Evolutionary conservation across 768 basidiomycete species (phyloP).

Genomic region (Suillus placidus): DNA sequence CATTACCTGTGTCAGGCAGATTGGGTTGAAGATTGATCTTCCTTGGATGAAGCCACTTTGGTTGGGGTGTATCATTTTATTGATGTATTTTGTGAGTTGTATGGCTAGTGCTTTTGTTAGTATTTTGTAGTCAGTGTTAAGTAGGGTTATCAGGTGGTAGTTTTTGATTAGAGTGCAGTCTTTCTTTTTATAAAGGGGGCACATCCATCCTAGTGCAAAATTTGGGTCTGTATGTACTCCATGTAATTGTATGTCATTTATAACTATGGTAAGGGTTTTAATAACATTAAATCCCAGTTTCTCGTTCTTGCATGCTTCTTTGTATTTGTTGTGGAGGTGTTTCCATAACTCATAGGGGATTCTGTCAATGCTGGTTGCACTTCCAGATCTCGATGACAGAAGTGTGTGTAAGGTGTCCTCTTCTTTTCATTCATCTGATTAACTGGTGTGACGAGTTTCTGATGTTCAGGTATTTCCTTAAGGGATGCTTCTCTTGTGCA

Average conservation of each 20-base stretch:
- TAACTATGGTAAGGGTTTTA: background rate
- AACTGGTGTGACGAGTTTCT: accelerated
- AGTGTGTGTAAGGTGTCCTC: constrained; percentile 19
- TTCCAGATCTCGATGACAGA: constrained; percentile 16
- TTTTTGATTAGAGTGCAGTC: constrained; percentile 34
- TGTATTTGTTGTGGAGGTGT: background rate
- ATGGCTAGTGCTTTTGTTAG: constrained; percentile 29
- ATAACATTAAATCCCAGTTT: constrained; percentile 15
- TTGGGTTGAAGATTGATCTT: constrained; percentile 36
- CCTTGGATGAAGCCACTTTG: constrained; percentile 44
- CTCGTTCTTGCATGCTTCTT: background rate
- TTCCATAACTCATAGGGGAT: constrained; percentile 36
- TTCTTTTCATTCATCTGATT: background rate
- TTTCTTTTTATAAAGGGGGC: constrained; percentile 47
- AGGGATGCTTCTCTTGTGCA: too few relatives aligned
- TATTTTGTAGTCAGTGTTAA: constrained; percentile 38
- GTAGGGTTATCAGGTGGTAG: constrained; percentile 41
- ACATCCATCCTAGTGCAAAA: background rate
- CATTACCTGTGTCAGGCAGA: constrained; percentile 28
- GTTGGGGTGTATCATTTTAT: constrained; percentile 32
- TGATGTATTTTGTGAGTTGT: constrained; percentile 9
- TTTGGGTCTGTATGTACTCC: accelerated
- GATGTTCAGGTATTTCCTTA: background rate
- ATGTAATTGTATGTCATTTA: constrained; percentile 27
- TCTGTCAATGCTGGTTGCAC: constrained; percentile 28